These are phyloP conservation scores for Abortiporus biennis DNA, from an alignment of 1,284 basidiomycete genomes.

Conservation along the genomic window DNA sequence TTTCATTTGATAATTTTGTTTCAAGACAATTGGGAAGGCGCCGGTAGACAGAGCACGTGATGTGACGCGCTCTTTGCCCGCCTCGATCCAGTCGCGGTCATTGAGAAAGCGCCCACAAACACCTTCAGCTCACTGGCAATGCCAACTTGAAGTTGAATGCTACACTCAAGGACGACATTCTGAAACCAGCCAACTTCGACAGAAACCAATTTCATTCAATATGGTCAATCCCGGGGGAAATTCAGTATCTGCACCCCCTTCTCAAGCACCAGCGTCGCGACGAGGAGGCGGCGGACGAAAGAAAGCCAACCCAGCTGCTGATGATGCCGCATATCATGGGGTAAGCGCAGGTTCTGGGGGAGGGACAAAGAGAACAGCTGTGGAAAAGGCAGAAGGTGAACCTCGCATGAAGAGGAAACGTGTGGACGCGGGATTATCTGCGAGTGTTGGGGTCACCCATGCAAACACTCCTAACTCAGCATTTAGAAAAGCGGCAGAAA, in stretches of 20 bases:
- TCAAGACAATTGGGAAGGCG: no score
- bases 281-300: constrained; percentile 16
- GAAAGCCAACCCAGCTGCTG: constrained; percentile 17
- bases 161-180: not conserved
- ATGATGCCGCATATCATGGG: constrained; percentile 27
- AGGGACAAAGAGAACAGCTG: constrained; percentile 20
- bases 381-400: constrained; percentile 45
- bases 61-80: constrained; percentile 2
- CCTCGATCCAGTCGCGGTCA: not conserved
- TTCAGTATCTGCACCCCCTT: not conserved
- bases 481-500: constrained; percentile 2
- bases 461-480: constrained; percentile 7
- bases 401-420: constrained; percentile 66
- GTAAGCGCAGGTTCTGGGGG: constrained; percentile 4
- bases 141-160: not conserved
- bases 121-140: not conserved
- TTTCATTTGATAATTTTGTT: no score
- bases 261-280: constrained; percentile 8
- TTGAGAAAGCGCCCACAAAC: not conserved
- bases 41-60: constrained; percentile 1
- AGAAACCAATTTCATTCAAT: not conserved
- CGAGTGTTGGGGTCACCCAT: constrained; percentile 2
- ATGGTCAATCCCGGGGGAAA: not conserved
- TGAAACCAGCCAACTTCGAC: not conserved
- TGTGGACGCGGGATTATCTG: constrained; percentile 31